Evolutionary conservation across 495 filamentous ascomycete genomes (phyloP), one percentile per base, ranked within the genome.

Genomic region (Lindgomyces ingoldianus): DNA sequence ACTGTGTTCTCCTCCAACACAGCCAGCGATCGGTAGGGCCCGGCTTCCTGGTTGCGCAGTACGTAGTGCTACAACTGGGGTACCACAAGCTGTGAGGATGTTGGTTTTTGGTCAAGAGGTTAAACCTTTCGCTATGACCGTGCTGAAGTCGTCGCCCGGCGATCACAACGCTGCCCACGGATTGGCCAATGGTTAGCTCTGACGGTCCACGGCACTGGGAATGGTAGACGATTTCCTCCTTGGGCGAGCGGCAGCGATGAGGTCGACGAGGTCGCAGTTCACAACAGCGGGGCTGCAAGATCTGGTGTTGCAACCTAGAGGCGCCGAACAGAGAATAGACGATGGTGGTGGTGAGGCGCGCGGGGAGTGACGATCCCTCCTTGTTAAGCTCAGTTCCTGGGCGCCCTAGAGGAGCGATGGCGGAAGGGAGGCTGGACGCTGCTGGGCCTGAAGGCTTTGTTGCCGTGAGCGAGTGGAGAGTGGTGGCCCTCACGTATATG

Each of bases 361-460:
- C 62, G 68, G 59, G 68, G 51, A 67, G 64, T 44, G 68, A 64
- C 68, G 68, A 71, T 71, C 68, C 29, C 41, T 55, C 68, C 64
- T 60, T 68, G 68, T 71, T 67, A 68, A 71, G 68, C 68, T 71
- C 68, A 58, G 64, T 67, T 57, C 68, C 68, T 67, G 68, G 67
- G 60, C 60, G 59, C 64, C 65, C 65, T 62, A 68, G 53, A 54
- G 48, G 33, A 60, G 33, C 33, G 57, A 68, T 61, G 68, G 64
- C 64, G 64, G 57, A 57, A 16, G 42, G 39, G 52, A 57, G 68
- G 57, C 58, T 66, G 57, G 57, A 62, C 42, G 30, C 29, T 62
- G 58, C 47, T 62, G 56, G 67, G 48, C 67, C 55, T 59, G 59
- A 65, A 62, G 67, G 62, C 66, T 63, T 71, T 64, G 57, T 71